phyloP scores from a whole-genome alignment of 2,329 filamentous ascomycete species.

The Colletotrichum nymphaeae region DNA sequence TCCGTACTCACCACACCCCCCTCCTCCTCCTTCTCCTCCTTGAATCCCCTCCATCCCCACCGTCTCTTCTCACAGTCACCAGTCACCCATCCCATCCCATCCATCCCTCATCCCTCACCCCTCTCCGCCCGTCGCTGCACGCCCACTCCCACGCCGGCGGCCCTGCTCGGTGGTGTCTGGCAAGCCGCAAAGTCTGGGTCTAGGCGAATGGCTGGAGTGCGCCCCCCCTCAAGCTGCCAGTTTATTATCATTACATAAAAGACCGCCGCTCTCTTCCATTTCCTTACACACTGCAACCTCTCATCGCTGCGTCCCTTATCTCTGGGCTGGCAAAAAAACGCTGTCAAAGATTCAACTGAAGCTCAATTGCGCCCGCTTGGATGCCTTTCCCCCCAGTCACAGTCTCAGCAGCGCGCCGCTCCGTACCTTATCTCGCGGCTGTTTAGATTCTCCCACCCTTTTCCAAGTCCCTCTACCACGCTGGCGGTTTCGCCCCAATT shows the following conservation, averaged over 20 bases:
- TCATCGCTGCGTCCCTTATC: conserved; percentile 39
- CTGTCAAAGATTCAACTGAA: conserved; percentile 36
- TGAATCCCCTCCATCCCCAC: conserved; percentile 17
- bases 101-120: background rate
- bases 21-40: conserved; percentile 3
- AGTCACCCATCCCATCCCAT: background rate
- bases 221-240: conserved; percentile 32
- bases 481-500: conserved; percentile 36
- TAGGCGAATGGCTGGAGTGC: conserved; percentile 32
- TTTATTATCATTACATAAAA: conserved; percentile 40
- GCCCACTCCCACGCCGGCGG: conserved; percentile 33
- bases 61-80: background rate
- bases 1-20: background rate
- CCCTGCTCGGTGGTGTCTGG: conserved; percentile 33
- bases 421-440: conserved; percentile 38
- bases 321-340: conserved; percentile 37
- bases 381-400: conserved; percentile 36
- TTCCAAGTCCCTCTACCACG: conserved; percentile 50
- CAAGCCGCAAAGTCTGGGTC: conserved; percentile 19
- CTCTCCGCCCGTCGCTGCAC: conserved; percentile 20
- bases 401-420: conserved; percentile 33
- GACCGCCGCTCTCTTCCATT: conserved; percentile 37
- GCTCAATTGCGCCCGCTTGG: conserved; percentile 38
- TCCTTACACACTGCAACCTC: conserved; percentile 40
- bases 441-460: conserved; percentile 37